Conservation (phyloP, 371 early-diverging fungal species). For the Mortierella sp. region DNA sequence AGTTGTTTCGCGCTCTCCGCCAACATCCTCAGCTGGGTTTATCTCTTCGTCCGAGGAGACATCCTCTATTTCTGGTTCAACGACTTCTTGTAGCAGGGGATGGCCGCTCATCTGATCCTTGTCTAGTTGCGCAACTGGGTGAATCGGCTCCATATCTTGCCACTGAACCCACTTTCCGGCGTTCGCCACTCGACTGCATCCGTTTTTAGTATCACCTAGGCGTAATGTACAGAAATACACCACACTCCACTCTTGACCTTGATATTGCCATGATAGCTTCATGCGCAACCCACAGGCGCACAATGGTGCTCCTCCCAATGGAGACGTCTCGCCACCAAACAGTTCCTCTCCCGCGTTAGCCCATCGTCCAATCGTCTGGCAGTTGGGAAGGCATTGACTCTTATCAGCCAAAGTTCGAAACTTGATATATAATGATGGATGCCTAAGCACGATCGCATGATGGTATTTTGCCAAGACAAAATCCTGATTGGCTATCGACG, state of each 20-base stretch:
- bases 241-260: not conserved
- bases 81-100: not conserved
- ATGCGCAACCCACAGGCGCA: constrained; percentile 31
- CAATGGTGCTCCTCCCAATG: constrained; percentile 12
- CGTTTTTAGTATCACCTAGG: constrained; percentile 4
- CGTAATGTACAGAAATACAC: constrained; percentile 26
- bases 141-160: constrained; percentile 15
- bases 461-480: constrained; percentile 22
- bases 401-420: constrained; percentile 11
- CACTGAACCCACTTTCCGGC: constrained; percentile 14
- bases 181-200: constrained; percentile 21
- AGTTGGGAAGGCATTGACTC: constrained; percentile 8
- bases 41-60: not conserved
- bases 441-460: constrained; percentile 30
- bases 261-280: constrained; percentile 12
- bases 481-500: not conserved
- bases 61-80: not conserved
- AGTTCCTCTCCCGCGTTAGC: constrained; percentile 5
- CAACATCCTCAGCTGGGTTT: not conserved
- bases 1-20: not conserved
- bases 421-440: constrained; percentile 7
- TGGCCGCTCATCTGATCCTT: not conserved
- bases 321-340: constrained; percentile 3
- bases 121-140: constrained; percentile 1
- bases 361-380: constrained; percentile 29